These are phyloP conservation scores for Sporothrix pseudoabietina DNA, from an alignment of 2,329 filamentous ascomycete genomes.

Conservation along the genomic window DNA sequence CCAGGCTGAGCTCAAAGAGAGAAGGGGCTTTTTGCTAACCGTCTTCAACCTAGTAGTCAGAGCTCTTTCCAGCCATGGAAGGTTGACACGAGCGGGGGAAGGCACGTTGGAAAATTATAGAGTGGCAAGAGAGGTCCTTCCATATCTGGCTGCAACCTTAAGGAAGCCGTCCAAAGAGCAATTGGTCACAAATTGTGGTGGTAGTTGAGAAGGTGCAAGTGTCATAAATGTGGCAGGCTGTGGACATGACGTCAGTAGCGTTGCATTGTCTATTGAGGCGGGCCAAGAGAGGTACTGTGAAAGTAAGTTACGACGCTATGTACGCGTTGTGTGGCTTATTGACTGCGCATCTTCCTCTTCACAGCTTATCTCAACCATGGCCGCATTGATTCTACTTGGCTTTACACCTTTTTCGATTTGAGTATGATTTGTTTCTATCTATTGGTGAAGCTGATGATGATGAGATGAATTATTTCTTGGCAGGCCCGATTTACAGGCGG, in stretches of 20 bases:
- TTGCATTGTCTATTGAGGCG: not conserved
- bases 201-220: not conserved
- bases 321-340: not conserved
- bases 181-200: not conserved
- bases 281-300: not conserved
- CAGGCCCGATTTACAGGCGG: not conserved
- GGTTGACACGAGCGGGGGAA: not conserved
- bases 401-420: not conserved
- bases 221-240: not conserved
- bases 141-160: not conserved
- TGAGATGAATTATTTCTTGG: slow-evolving; percentile 1
- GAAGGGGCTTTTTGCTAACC: not conserved
- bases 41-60: not conserved
- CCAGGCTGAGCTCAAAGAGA: not conserved
- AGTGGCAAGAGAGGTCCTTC: not conserved
- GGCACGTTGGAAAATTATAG: not conserved
- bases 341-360: not conserved
- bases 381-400: not conserved
- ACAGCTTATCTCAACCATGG: not conserved
- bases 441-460: not conserved
- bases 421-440: not conserved
- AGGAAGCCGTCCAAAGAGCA: not conserved
- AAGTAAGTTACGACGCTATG: not conserved
- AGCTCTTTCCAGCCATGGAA: not conserved
- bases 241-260: slow-evolving; percentile 13